phyloP scores from a whole-genome alignment of 2,329 filamentous ascomycete genomes.

The Nemania abortiva region DNA sequence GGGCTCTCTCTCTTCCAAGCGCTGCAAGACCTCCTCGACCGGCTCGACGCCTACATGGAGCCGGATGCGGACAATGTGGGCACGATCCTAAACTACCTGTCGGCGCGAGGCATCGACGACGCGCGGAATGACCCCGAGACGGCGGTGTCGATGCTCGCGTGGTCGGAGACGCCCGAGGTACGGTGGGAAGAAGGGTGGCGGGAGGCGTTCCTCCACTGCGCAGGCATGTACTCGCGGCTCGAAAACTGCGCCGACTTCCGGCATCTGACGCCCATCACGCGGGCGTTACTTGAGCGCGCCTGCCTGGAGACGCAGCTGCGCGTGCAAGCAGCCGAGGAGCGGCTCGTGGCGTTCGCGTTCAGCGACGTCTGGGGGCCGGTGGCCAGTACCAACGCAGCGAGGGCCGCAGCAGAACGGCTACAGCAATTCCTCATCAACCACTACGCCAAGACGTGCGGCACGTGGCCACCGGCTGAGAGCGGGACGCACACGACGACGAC shows the following conservation, averaged over 20 bases:
- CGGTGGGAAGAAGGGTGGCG: conserved; percentile 75
- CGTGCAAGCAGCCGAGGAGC: conserved; percentile 71
- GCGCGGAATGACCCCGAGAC: conserved; percentile 69
- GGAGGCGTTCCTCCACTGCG: conserved; percentile 75
- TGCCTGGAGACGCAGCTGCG: conserved; percentile 72
- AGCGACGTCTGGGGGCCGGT: conserved; percentile 68
- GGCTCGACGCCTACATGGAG: conserved; percentile 70
- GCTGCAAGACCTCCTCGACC: conserved; percentile 70
- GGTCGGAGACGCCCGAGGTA: conserved; percentile 72
- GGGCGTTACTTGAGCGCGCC: conserved; percentile 71
- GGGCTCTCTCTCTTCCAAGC: conserved; percentile 73
- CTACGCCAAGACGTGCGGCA: conserved; percentile 67
- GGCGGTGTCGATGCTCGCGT: conserved; percentile 72
- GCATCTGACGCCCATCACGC: conserved; percentile 70
- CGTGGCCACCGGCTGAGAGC: conserved; percentile 68
- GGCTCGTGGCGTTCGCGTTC: conserved; percentile 70
- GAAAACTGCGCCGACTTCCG: conserved; percentile 68
- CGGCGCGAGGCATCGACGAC: conserved; percentile 71
- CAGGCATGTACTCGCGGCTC: conserved; percentile 70
- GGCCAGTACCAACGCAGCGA: conserved; percentile 55
- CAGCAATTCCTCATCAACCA: conserved; percentile 70
- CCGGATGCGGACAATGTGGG: conserved; percentile 68
- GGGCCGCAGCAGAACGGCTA: conserved; percentile 69
- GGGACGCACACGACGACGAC: conserved; percentile 42
- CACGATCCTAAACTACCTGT: conserved; percentile 72